Percentiles rank a stretch among this genome's conserved stretches.
phyloP scores from a whole-genome alignment of 352 stramenopile species.

The Lagenidium giganteum region DNA sequence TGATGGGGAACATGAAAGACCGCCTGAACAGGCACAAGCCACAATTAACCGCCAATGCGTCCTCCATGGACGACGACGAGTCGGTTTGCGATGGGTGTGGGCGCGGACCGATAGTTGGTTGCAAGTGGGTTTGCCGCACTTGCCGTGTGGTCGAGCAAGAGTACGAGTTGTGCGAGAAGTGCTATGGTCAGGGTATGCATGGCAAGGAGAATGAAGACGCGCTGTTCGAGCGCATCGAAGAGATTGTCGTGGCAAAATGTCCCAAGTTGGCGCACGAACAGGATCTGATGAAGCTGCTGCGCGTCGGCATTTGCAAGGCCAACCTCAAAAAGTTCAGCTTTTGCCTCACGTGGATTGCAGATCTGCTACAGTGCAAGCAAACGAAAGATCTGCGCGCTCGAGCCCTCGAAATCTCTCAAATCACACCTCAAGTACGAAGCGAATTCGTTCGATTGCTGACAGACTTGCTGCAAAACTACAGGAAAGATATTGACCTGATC shows the following conservation, averaged over 20 bases:
- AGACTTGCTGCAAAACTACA: constrained; percentile 45
- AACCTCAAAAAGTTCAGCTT: constrained; percentile 83
- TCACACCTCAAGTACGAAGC: constrained; percentile 54
- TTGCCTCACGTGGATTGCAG: constrained; percentile 75
- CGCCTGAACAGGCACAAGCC: constrained; percentile 64
- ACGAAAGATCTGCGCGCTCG: constrained; percentile 60
- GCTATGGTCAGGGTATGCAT: constrained; percentile 66
- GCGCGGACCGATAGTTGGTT: constrained; percentile 33
- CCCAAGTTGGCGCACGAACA: constrained; percentile 39
- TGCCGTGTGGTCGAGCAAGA: constrained; percentile 41
- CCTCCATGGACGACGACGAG: constrained; percentile 39
- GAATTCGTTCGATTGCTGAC: constrained; percentile 61
- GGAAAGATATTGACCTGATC: constrained; percentile 64
- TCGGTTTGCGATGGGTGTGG: constrained; percentile 65
- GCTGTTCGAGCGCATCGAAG: constrained; percentile 55
- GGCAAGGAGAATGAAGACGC: constrained; percentile 63
- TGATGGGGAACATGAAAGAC: constrained; percentile 66
- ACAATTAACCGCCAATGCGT: constrained; percentile 13
- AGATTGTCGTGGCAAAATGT: constrained; percentile 62
- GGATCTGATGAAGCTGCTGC: constrained; percentile 52
- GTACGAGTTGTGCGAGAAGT: constrained; percentile 69
- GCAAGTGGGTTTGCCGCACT: constrained; percentile 68
- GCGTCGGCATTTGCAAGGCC: constrained; percentile 71
- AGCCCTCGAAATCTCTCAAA: constrained; percentile 68
- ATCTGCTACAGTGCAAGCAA: constrained; percentile 54